Evolutionary conservation across 805 yeast genomes (phyloP), one percentile per base, ranked within the genome.

Genomic region (Blastobotrys americana): DNA sequence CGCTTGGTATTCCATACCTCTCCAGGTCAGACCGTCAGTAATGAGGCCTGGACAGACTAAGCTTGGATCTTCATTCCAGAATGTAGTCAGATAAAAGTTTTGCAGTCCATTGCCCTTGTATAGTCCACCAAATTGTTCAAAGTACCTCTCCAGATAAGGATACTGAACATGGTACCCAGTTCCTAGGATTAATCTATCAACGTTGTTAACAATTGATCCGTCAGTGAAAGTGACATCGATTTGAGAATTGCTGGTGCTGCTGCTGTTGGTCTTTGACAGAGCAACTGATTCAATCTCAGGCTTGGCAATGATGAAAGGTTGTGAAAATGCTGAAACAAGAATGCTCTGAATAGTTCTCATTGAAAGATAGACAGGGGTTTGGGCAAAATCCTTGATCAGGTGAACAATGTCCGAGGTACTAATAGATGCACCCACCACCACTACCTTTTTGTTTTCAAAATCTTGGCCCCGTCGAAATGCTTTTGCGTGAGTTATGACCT

Each of bases 361-460:
- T 4, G 50, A 42, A n/a, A 50, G 23, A 39, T 41, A 28, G 9
- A 43, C 18, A 6, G 43, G 51, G 28, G 18, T 25, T 28, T 35
- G 45, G 40, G 46, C 47, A n/a, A 16, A 21, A 15, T 46, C 34
- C 10, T 39, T 34, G 16, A 65, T 45, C 40, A 66, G 87, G 48
- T 72, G 73, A 2, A 84, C 75, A 37, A 83, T 66, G 56, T 86
- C 95, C 19, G 77, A 74, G 23, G 89, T 93, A 22, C 86, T 78
- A 2, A 90, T 81, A 9, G 81, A 78, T 53, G 78, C 80, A 0
- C 93, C 94, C 9, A 84, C 76, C 9, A 84, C 71, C 37, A 84
- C 61, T 17, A 80, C 76, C 36, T 64, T 68, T 37, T 68, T 68
- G 46, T 60, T 65, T 13, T 44, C 49, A 46, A 67, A 80, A 15